Evolutionary conservation across 2,329 filamentous ascomycete genomes (phyloP), one percentile per base, ranked within the genome.

Genomic region (Microascus cirrosus): DNA sequence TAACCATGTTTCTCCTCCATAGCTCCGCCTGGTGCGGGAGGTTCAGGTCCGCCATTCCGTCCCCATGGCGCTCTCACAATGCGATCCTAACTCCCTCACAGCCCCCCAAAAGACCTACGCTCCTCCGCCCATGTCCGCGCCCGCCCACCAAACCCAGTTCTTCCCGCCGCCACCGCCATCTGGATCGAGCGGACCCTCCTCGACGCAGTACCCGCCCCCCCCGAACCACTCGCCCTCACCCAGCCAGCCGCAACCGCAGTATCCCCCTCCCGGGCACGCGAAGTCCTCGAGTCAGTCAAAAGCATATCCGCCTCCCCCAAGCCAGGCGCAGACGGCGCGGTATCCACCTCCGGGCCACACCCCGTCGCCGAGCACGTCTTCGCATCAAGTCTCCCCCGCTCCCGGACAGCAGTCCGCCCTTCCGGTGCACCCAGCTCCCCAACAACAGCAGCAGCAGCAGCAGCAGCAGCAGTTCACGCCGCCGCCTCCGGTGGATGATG

Each of bases 121-220:
- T 56, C 62, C 62, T 48, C 63, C 65, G 13, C 65, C 62, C 35
- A 74, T 71, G 5, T 79, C 77, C 24, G 73, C 76, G 54, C 75
- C 77, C 2, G 73, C 74, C 50, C 72, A 71, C 65, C 71, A 73
- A 61, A 69, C 73, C 24, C 74, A 73, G 53, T 77, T 76, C 66
- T 78, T 76, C 54, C 70, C 75, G 55, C 70, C 75, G 12, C 66
- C 66, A 3, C 68, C 69, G 12, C 61, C n/a, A n/a, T n/a, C 65
- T 32, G 42, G 45, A 34, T 45, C 56, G 34, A 56, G 62, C 69
- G 72, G 56, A 64, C 70, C 55, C 64, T 65, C 22, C 67, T 70
- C 32, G 64, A 65, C 54, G 65, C 69, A 60, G 63, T 61, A 70
- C 5, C 65, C 66, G 24, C 66, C 68, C 1, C 66, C 69, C 20